phyloP scores from a whole-genome alignment of 1,284 basidiomycete genomes.

The Peniophora sp. region DNA sequence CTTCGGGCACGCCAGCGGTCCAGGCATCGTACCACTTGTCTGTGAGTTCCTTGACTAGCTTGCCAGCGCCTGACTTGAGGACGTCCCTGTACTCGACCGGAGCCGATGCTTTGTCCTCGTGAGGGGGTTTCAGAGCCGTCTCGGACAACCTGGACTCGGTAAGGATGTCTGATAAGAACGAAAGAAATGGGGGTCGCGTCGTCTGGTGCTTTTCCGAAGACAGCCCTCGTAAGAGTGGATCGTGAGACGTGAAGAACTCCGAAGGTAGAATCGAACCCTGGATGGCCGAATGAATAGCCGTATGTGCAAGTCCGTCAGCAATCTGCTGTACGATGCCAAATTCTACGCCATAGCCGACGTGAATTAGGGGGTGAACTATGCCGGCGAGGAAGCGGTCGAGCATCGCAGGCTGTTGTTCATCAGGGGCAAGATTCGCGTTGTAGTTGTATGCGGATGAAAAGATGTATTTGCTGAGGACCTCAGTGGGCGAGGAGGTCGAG shows the following conservation, averaged over 20 bases:
- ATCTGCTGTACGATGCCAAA: constrained; percentile 55
- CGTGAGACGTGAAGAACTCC: constrained; percentile 17
- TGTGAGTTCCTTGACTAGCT: constrained; percentile 34
- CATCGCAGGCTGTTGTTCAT: constrained; percentile 45
- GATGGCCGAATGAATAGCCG: constrained; percentile 21
- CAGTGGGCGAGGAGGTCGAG: constrained; percentile 30
- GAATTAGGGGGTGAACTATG: constrained; percentile 59
- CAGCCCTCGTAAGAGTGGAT: not conserved
- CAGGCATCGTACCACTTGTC: constrained; percentile 41
- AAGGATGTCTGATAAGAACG: constrained; percentile 31
- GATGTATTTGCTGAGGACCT: constrained; percentile 46
- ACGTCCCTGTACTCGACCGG: too few species aligned
- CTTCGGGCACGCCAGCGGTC: constrained; percentile 18
- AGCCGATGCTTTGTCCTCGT: constrained; percentile 23
- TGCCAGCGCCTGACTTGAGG: constrained; percentile 17
- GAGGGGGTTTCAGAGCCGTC: constrained; percentile 28
- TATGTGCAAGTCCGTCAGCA: constrained; percentile 47
- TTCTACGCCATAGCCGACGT: constrained; percentile 56
- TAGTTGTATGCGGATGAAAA: constrained; percentile 46
- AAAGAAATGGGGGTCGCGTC: constrained; percentile 18
- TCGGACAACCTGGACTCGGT: constrained; percentile 25
- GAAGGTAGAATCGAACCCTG: constrained; percentile 19
- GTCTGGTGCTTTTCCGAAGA: not conserved
- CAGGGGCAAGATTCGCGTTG: constrained; percentile 1
- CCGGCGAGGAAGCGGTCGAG: constrained; percentile 50